phyloP scores from a whole-genome alignment of 805 yeast genomes.

The Cephaloascus fragrans region DNA sequence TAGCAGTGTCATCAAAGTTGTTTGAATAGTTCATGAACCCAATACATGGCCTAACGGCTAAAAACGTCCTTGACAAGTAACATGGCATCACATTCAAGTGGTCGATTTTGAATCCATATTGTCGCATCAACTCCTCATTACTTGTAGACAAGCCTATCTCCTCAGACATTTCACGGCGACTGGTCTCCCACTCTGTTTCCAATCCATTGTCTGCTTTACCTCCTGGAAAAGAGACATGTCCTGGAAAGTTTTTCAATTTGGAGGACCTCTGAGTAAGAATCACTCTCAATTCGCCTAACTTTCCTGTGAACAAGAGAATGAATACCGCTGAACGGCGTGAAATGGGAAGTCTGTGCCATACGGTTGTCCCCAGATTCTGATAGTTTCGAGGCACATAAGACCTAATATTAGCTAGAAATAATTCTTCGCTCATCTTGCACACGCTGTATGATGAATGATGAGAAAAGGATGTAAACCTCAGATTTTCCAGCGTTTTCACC shows the following conservation, averaged over 20 bases:
- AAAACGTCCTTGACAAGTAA: conserved; percentile 70
- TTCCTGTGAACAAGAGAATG: conserved; percentile 62
- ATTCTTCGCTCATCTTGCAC: neutral
- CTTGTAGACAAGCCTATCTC: conserved; percentile 67
- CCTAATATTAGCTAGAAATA: neutral
- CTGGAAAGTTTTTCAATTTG: conserved; percentile 63
- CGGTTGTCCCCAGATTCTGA: conserved; percentile 10
- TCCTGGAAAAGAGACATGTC: conserved; percentile 90
- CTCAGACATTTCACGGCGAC: conserved; percentile 78
- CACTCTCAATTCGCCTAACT: conserved; percentile 67
- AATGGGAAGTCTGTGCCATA: conserved; percentile 61
- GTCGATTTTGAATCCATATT: conserved; percentile 50
- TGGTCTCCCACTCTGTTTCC: conserved; percentile 61
- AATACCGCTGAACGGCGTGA: conserved; percentile 73
- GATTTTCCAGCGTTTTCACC: too few species aligned
- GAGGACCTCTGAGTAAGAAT: conserved; percentile 72
- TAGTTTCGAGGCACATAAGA: neutral
- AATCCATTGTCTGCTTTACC: conserved; percentile 73
- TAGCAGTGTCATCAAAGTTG: conserved; percentile 9
- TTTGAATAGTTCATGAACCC: conserved; percentile 41
- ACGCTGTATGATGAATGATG: too few species aligned
- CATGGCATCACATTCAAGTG: conserved; percentile 60
- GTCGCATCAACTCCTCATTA: conserved; percentile 28
- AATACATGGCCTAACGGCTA: conserved; percentile 76
- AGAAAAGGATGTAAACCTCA: too few species aligned